These are phyloP conservation scores for Maudiozyma humilis DNA, from an alignment of 1,139 yeast genomes.

Conservation along the genomic window DNA sequence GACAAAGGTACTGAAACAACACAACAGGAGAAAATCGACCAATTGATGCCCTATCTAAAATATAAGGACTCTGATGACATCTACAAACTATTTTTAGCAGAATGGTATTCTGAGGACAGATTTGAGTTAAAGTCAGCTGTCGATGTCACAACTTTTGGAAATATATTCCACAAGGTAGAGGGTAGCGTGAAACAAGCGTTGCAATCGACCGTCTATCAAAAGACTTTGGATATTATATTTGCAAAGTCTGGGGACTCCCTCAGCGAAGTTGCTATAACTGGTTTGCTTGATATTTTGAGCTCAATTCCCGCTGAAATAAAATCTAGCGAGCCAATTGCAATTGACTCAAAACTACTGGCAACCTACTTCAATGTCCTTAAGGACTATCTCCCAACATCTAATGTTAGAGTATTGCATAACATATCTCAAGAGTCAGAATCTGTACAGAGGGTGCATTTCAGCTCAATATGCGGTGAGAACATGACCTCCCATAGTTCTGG, in stretches of 20 bases:
- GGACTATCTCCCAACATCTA: constrained; percentile 11
- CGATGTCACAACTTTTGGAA: constrained; percentile 15
- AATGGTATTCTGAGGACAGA: constrained; percentile 10
- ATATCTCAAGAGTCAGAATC: constrained; percentile 18
- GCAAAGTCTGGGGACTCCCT: constrained; percentile 15
- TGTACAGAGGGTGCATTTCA: constrained; percentile 22
- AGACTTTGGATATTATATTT: constrained; percentile 19
- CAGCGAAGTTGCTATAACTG: too few species aligned
- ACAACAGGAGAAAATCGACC: constrained; percentile 7
- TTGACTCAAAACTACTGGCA: constrained; percentile 12
- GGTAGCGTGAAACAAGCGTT: constrained; percentile 1
- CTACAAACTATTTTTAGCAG: constrained; percentile 14
- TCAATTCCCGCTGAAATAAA: constrained; percentile 10
- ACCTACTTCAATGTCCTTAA: constrained; percentile 16
- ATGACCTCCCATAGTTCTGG: constrained; percentile 3
- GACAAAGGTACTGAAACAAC: constrained; percentile 1
- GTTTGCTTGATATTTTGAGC: constrained; percentile 11
- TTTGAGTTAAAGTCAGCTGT: constrained; percentile 15
- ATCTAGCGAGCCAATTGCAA: constrained; percentile 6
- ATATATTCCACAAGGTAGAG: constrained; percentile 9
- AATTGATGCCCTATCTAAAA: constrained; percentile 20
- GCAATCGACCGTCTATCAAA: constrained; percentile 7
- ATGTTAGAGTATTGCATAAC: constrained; percentile 16
- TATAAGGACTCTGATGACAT: constrained; percentile 7
- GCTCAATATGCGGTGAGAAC: constrained; percentile 15